These are phyloP conservation scores for Phytopythium sindhum DNA, from an alignment of 352 stramenopile genomes.

Conservation along the genomic window DNA sequence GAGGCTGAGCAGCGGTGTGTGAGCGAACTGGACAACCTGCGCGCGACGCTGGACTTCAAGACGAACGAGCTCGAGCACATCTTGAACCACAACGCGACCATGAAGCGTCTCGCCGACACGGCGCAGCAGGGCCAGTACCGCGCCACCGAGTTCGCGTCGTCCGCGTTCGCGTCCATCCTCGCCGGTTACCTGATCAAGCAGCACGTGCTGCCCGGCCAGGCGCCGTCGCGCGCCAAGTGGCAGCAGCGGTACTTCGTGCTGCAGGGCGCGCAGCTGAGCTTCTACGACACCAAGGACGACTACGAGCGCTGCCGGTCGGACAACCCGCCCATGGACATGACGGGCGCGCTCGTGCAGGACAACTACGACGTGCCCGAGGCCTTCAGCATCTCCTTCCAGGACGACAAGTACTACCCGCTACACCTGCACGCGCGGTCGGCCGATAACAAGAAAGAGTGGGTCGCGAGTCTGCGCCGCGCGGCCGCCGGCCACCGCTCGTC, in stretches of 20 bases:
- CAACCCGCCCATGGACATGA: slow-evolving; percentile 81
- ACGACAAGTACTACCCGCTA: slow-evolving; percentile 80
- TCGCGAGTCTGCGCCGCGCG: slow-evolving; percentile 65
- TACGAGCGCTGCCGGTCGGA: slow-evolving; percentile 79
- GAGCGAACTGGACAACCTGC: slow-evolving; percentile 58
- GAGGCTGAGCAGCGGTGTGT: slow-evolving; percentile 75
- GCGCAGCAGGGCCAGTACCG: slow-evolving; percentile 84
- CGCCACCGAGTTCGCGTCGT: slow-evolving; percentile 78
- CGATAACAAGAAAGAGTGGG: slow-evolving; percentile 78
- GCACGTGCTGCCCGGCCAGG: slow-evolving; percentile 45
- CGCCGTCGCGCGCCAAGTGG: slow-evolving; percentile 58
- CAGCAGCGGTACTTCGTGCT: slow-evolving; percentile 87
- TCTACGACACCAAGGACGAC: slow-evolving; percentile 86
- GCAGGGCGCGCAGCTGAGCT: slow-evolving; percentile 70
- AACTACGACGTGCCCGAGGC: slow-evolving; percentile 75
- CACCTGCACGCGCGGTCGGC: slow-evolving; percentile 79
- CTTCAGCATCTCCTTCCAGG: slow-evolving; percentile 76
- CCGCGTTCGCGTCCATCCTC: slow-evolving; percentile 62
- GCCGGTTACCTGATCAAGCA: slow-evolving; percentile 87
- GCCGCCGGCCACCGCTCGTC: slow-evolving; percentile 23
- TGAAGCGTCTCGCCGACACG: slow-evolving; percentile 81
- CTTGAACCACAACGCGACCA: slow-evolving; percentile 84
- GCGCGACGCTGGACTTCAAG: slow-evolving; percentile 79
- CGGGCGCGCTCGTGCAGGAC: slow-evolving; percentile 69
- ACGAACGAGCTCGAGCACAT: slow-evolving; percentile 87